phyloP scores from a whole-genome alignment of 352 stramenopile species.

The Phytopythium mirpurense region DNA sequence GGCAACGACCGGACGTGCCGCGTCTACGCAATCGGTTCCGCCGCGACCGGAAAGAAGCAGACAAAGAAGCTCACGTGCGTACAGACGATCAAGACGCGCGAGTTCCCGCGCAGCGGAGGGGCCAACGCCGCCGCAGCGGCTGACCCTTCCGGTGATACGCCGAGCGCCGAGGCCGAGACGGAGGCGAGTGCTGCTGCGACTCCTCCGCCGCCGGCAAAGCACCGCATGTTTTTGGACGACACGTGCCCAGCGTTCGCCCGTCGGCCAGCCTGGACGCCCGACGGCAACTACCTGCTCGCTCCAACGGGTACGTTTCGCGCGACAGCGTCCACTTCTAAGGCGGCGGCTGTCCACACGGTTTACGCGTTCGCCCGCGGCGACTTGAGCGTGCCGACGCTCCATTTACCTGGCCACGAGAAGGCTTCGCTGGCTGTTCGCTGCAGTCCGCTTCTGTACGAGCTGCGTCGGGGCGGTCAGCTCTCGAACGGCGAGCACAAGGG shows the following conservation, averaged over 20 bases:
- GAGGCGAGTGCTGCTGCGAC: constrained; percentile 6
- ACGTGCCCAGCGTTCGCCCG: constrained; percentile 94
- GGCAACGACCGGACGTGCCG: constrained; percentile 93
- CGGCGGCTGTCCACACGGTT: constrained; percentile 70
- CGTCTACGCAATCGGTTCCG: constrained; percentile 79
- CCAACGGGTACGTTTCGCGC: constrained; percentile 76
- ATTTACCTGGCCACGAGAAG: constrained; percentile 91
- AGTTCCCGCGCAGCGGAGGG: constrained; percentile 25
- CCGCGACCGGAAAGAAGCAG: constrained; percentile 59
- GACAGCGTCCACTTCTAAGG: constrained; percentile 18
- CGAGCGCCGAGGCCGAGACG: background rate
- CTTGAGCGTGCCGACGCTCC: constrained; percentile 88
- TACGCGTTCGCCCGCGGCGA: constrained; percentile 94
- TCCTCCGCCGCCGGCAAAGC: constrained; percentile 27
- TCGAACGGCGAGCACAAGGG: constrained; percentile 1
- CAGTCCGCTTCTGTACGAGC: constrained; percentile 90
- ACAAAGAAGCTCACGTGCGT: constrained; percentile 69
- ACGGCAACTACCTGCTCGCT: constrained; percentile 90
- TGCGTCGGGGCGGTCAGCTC: constrained; percentile 29
- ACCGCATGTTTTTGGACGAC: constrained; percentile 92
- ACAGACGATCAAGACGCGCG: constrained; percentile 73
- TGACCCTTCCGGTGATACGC: background rate
- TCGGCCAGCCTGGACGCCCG: constrained; percentile 88
- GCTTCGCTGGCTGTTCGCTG: constrained; percentile 91
- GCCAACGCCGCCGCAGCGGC: background rate